phyloP scores from a whole-genome alignment of 257 asterid genomes.

The Avicennia marina region DNA sequence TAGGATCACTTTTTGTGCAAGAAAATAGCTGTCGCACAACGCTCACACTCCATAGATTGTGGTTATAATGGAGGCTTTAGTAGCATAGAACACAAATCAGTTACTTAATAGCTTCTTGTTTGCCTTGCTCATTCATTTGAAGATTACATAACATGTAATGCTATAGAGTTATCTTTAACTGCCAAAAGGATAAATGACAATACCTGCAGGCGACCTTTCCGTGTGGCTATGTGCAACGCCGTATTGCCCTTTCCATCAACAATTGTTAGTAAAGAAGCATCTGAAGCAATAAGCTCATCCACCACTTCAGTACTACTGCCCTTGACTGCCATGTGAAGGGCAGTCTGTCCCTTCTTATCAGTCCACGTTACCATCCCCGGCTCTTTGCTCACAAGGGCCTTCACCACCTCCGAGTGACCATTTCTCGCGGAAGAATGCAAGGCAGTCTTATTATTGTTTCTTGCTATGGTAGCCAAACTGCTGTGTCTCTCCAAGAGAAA shows the following conservation, averaged over 20 bases:
- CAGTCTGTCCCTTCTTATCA: conserved; percentile 81
- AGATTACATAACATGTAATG: not conserved
- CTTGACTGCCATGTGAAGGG: conserved; percentile 84
- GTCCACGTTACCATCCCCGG: conserved; percentile 47
- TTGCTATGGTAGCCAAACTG: conserved; percentile 55
- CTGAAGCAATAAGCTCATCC: conserved; percentile 43
- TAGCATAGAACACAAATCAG: not conserved
- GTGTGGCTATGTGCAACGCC: conserved; percentile 60
- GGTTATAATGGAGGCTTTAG: too few species aligned
- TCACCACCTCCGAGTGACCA: conserved; percentile 61
- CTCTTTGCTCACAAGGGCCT: conserved; percentile 56
- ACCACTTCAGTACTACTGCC: conserved; percentile 48
- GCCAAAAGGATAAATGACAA: not conserved
- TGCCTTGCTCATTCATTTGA: not conserved
- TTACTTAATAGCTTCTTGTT: not conserved
- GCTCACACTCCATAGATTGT: too few species aligned
- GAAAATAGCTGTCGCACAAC: too few species aligned
- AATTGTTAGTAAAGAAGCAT: conserved; percentile 31
- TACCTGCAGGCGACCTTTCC: conserved; percentile 67
- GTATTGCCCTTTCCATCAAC: conserved; percentile 67
- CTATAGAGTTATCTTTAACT: not conserved
- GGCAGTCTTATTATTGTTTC: conserved; percentile 69
- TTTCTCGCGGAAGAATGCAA: conserved; percentile 72
- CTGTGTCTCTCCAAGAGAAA: conserved; percentile 59
- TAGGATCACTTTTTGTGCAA: not conserved